These are phyloP conservation scores for Vaccinium myrtillus DNA, from an alignment of 148 eudicot species.

Conservation along the genomic window DNA sequence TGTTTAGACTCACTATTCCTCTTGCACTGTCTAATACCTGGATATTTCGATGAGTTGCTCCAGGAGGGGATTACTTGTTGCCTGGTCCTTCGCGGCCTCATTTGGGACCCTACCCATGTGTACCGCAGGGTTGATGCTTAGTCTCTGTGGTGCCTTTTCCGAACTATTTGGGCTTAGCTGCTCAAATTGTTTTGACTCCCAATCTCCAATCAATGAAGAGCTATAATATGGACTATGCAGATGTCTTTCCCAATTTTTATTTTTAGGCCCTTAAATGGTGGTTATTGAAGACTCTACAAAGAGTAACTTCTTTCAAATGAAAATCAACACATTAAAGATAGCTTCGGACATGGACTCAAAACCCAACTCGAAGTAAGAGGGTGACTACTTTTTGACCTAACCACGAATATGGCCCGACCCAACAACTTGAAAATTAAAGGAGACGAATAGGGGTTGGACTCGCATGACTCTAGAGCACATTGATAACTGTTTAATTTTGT, in stretches of 20 bases:
- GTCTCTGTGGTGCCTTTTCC: background rate
- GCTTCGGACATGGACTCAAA: background rate
- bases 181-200: slow-evolving; percentile 1
- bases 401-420: background rate
- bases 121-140: background rate
- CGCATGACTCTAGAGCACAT: too few species aligned
- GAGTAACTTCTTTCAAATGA: background rate
- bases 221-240: background rate
- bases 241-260: background rate
- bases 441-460: too few species aligned
- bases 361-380: background rate
- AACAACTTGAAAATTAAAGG: too few species aligned
- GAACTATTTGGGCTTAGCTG: slow-evolving; percentile 5
- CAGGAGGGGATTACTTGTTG: background rate
- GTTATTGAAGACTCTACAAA: background rate
- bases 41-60: background rate
- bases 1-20: background rate
- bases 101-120: slow-evolving; percentile 5
- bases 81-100: background rate
- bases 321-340: background rate
- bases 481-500: too few species aligned
- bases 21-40: background rate
- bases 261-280: background rate
- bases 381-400: background rate
- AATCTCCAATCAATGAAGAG: background rate